Percentiles rank a stretch among this genome's conserved stretches.
Evolutionary conservation across 305 asterid species (phyloP).

Genomic region (Plantago coronopus): DNA sequence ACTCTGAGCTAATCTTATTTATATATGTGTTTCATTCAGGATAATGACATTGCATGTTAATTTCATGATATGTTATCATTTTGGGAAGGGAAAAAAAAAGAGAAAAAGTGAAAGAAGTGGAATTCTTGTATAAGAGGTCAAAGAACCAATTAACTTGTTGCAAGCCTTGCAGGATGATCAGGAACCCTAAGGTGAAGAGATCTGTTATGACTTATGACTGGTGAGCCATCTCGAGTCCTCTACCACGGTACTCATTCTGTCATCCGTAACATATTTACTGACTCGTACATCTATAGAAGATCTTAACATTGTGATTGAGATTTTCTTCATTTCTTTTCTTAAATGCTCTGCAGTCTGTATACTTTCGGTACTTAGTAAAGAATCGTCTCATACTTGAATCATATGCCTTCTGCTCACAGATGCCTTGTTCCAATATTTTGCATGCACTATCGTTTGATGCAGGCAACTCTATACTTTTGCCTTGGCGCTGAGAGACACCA

Average conservation of each 20-base stretch:
- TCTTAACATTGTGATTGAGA: no score
- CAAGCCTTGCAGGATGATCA: slow-evolving; percentile 46
- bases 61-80: neutral
- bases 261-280: no score
- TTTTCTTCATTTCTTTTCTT: no score
- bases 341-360: no score
- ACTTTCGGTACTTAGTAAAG: no score
- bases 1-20: no score
- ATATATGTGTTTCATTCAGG: neutral
- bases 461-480: slow-evolving; percentile 80
- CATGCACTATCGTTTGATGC: slow-evolving; percentile 23
- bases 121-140: slow-evolving; percentile 59
- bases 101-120: slow-evolving; percentile 13
- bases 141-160: slow-evolving; percentile 42
- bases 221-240: slow-evolving; percentile 33
- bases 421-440: slow-evolving; percentile 14
- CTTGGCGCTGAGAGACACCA: slow-evolving; percentile 31
- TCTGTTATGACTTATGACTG: slow-evolving; percentile 4
- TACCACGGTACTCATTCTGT: slow-evolving; percentile 51
- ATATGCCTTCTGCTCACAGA: neutral
- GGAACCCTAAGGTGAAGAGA: slow-evolving; percentile 35
- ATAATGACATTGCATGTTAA: no score
- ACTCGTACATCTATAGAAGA: no score
- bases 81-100: neutral
- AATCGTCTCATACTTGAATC: no score